Evolutionary conservation across 2,329 filamentous ascomycete species (phyloP).

Genomic region (Thyridium curvatum): DNA sequence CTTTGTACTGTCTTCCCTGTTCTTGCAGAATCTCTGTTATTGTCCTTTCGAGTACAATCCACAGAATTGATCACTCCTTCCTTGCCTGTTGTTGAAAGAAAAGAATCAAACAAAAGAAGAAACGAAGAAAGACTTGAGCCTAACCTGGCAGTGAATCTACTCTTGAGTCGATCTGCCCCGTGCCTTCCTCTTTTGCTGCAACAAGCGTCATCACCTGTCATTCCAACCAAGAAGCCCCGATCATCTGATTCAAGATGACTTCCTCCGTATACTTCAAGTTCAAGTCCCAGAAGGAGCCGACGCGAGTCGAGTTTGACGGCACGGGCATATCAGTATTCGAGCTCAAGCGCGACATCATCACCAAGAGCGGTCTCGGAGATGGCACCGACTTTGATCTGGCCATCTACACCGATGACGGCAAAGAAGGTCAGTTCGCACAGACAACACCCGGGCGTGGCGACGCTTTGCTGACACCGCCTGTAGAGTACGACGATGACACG

Average conservation of each 20-base stretch:
- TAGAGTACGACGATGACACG: constrained; percentile 96
- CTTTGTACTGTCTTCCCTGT: constrained; percentile 25
- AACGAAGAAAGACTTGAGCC: constrained; percentile 18
- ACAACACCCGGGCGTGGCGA: too few species aligned
- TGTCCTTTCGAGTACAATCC: constrained; percentile 34
- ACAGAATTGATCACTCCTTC: constrained; percentile 42
- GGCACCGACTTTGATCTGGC: constrained; percentile 94
- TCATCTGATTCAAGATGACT: constrained; percentile 57
- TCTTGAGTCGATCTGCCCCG: too few species aligned
- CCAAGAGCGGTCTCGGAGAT: constrained; percentile 86
- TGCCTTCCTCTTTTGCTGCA: too few species aligned
- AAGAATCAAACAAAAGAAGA: constrained; percentile 17
- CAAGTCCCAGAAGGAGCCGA: constrained; percentile 96
- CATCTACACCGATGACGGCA: constrained; percentile 87
- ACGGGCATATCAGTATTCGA: constrained; percentile 98
- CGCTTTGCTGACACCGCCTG: background rate
- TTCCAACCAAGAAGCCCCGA: background rate
- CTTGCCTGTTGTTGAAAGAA: constrained; percentile 20
- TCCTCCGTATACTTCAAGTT: constrained; percentile 99
- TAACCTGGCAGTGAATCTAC: too few species aligned
- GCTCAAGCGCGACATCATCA: constrained; percentile 97
- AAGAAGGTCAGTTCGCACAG: constrained; percentile 62
- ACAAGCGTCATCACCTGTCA: too few species aligned
- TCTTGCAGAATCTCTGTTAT: constrained; percentile 21
- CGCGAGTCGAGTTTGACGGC: constrained; percentile 92